These are phyloP conservation scores for Leccinum pellstonianum DNA, from an alignment of 768 basidiomycete species.

Conservation along the genomic window DNA sequence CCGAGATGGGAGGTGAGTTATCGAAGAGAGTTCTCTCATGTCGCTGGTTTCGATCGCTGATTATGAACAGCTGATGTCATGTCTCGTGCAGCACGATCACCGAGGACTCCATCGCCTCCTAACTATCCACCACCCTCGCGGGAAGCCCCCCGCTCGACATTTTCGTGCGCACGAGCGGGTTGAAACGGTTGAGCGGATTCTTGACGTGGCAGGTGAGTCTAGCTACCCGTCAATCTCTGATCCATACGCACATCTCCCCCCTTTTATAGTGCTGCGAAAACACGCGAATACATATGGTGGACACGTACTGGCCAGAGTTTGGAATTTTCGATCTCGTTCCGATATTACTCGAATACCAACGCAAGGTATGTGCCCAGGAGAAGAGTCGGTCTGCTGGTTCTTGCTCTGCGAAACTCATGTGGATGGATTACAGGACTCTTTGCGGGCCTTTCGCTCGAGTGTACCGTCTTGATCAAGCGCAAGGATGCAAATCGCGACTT, in stretches of 20 bases:
- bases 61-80: background rate
- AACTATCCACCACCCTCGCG: constrained; percentile 61
- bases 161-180: constrained; percentile 88
- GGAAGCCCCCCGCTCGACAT: constrained; percentile 85
- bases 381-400: background rate
- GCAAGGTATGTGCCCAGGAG: constrained; percentile 54
- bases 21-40: background rate
- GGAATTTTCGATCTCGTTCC: constrained; percentile 84
- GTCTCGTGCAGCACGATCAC: constrained; percentile 47
- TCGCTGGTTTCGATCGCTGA: background rate
- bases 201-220: constrained; percentile 89
- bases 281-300: constrained; percentile 84
- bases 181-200: constrained; percentile 62
- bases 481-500: too few species aligned
- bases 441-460: too few species aligned
- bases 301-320: constrained; percentile 92
- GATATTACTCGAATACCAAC: constrained; percentile 85
- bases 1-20: constrained; percentile 27
- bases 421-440: too few species aligned
- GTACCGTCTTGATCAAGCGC: too few species aligned
- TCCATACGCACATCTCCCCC: background rate
- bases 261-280: constrained; percentile 65
- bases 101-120: constrained; percentile 62
- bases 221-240: background rate
- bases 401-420: background rate